phyloP scores from a whole-genome alignment of 2,329 filamentous ascomycete species.

The Shiraia sp. region DNA sequence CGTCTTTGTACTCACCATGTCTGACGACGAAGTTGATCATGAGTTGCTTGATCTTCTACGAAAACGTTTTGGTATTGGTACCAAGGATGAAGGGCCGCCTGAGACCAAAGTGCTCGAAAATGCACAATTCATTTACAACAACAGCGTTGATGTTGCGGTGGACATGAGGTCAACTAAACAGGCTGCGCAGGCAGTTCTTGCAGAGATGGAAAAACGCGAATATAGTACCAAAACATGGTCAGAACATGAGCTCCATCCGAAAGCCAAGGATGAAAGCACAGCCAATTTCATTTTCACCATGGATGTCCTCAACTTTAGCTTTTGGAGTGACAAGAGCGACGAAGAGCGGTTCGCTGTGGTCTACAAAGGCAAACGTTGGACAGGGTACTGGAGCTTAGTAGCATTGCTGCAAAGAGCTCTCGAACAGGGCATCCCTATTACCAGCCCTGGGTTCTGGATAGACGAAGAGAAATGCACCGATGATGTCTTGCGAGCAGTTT shows the following conservation, averaged over 20 bases:
- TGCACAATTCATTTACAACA: constrained; percentile 87
- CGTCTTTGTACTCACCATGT: constrained; percentile 66
- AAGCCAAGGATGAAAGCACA: constrained; percentile 75
- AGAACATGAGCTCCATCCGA: constrained; percentile 86
- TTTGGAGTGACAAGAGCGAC: constrained; percentile 79
- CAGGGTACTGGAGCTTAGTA: constrained; percentile 93
- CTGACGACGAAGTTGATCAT: constrained; percentile 86
- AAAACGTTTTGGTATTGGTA: constrained; percentile 70
- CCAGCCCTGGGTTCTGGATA: constrained; percentile 83
- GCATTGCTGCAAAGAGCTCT: constrained; percentile 84
- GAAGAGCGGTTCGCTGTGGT: constrained; percentile 79
- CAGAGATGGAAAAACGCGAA: constrained; percentile 78
- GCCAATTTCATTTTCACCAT: constrained; percentile 96
- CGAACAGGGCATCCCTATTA: constrained; percentile 90
- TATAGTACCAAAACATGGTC: constrained; percentile 89
- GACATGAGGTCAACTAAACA: constrained; percentile 80
- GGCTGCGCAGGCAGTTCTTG: constrained; percentile 78
- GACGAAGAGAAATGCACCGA: constrained; percentile 76
- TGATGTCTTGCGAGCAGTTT: constrained; percentile 73
- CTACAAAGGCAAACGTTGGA: constrained; percentile 82
- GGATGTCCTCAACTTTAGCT: constrained; percentile 95
- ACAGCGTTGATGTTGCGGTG: constrained; percentile 88
- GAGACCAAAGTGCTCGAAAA: constrained; percentile 82
- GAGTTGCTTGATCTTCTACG: constrained; percentile 86
- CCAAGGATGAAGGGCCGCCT: constrained; percentile 59